Percentiles rank a stretch among this genome's conserved stretches.
These are phyloP conservation scores for Kalaharituber pfeilii DNA, from an alignment of 2,329 filamentous ascomycete species.

Conservation along the genomic window DNA sequence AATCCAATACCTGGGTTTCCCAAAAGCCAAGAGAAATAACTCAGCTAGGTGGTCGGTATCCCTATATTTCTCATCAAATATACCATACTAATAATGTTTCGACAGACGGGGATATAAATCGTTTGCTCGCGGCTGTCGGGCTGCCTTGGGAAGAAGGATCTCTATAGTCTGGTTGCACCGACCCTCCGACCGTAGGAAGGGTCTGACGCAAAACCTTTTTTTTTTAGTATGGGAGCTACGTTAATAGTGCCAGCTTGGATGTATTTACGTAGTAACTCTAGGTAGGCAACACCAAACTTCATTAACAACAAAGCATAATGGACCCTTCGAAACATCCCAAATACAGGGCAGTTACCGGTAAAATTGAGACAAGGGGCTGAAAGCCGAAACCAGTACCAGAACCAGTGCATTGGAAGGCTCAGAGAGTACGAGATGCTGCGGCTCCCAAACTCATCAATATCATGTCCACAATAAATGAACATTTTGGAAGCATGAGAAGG, in stretches of 20 bases:
- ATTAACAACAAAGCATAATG: too few relatives aligned
- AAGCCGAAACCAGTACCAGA: not conserved
- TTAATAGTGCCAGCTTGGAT: too few relatives aligned
- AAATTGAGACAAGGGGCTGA: not conserved
- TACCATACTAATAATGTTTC: not conserved
- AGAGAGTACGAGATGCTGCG: not conserved
- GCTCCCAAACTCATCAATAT: not conserved
- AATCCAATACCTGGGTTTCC: not conserved
- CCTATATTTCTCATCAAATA: not conserved
- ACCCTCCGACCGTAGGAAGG: too few relatives aligned
- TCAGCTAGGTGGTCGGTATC: not conserved
- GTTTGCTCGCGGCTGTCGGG: not conserved
- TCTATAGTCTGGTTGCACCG: too few relatives aligned
- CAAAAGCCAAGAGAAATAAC: not conserved
- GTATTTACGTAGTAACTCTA: too few relatives aligned
- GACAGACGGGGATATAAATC: not conserved
- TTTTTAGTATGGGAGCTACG: too few relatives aligned
- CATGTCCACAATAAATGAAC: not conserved
- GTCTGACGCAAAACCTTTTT: too few relatives aligned
- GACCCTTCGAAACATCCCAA: too few relatives aligned
- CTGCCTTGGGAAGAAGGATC: not conserved
- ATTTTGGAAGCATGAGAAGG: not conserved
- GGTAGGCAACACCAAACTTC: too few relatives aligned
- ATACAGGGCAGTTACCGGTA: not conserved
- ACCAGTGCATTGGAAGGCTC: not conserved